Conservation (phyloP, 2,329 filamentous ascomycete genomes). For the Thermothelomyces thermophilus region DNA sequence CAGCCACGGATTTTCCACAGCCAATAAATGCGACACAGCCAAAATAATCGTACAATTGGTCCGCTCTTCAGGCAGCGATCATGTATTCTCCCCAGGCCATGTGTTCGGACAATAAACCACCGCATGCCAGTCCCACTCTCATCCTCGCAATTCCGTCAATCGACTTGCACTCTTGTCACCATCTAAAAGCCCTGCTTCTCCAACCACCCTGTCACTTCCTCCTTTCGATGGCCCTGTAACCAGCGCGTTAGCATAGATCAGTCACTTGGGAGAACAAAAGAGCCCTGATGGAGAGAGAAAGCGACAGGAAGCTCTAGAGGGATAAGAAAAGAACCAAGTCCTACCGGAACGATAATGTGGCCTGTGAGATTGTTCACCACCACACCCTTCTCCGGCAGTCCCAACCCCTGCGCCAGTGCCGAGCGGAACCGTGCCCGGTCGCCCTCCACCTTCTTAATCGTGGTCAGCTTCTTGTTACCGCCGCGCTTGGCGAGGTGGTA, state of each 20-base stretch:
- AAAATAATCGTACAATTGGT: too few species aligned
- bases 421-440: slow-evolving; percentile 56
- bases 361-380: slow-evolving; percentile 55
- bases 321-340: slow-evolving; percentile 13
- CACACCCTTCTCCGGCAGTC: slow-evolving; percentile 48
- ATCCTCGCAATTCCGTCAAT: too few species aligned
- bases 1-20: too few species aligned
- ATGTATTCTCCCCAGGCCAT: too few species aligned
- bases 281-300: not conserved
- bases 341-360: slow-evolving; percentile 69
- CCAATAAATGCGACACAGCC: too few species aligned
- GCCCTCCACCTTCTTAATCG: slow-evolving; percentile 74
- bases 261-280: too few species aligned
- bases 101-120: too few species aligned
- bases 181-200: slow-evolving; percentile 13
- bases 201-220: slow-evolving; percentile 10
- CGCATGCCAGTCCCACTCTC: too few species aligned
- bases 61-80: too few species aligned
- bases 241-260: not conserved
- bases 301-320: not conserved
- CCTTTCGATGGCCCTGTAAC: slow-evolving; percentile 10
- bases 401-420: slow-evolving; percentile 56
- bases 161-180: too few species aligned
- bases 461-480: slow-evolving; percentile 67
- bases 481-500: slow-evolving; percentile 70